These are phyloP conservation scores for Eudorina sp. DNA, from an alignment of 139 green algal species.

Conservation along the genomic window DNA sequence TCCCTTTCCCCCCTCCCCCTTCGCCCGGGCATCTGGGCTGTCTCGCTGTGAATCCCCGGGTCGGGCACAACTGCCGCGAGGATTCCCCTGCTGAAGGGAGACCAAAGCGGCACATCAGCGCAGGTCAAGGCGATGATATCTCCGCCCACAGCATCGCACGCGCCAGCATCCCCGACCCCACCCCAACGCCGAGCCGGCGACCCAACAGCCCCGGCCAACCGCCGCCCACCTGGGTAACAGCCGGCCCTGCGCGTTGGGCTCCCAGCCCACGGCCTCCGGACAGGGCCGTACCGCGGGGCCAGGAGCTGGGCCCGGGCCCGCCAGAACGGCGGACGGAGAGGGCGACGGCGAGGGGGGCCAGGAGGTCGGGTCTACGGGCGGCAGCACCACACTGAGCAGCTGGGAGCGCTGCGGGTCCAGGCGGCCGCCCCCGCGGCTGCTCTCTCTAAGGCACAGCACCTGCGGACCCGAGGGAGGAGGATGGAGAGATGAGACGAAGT, in stretches of 20 bases:
- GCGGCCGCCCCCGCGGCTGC: slow-evolving; percentile 42
- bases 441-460: slow-evolving; percentile 84
- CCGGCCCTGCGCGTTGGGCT: slow-evolving; percentile 76
- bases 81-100: too few species aligned
- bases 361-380: slow-evolving; percentile 42
- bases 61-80: too few species aligned
- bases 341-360: neutral
- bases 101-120: too few species aligned
- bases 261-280: slow-evolving; percentile 80
- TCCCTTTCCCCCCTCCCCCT: too few species aligned
- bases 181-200: too few species aligned
- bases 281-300: neutral
- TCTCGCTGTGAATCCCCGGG: too few species aligned
- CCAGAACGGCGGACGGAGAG: neutral
- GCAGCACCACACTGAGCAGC: slow-evolving; percentile 70
- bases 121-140: too few species aligned
- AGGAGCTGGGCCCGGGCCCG: neutral
- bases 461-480: neutral
- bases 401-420: slow-evolving; percentile 45
- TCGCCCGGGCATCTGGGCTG: too few species aligned
- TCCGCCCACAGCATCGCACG: too few species aligned
- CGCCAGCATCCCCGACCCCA: too few species aligned
- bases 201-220: neutral
- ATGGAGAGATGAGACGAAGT: neutral
- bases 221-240: slow-evolving; percentile 64